Conservation (phyloP, 441 rosid species). For the Populus trichocarpa region DNA sequence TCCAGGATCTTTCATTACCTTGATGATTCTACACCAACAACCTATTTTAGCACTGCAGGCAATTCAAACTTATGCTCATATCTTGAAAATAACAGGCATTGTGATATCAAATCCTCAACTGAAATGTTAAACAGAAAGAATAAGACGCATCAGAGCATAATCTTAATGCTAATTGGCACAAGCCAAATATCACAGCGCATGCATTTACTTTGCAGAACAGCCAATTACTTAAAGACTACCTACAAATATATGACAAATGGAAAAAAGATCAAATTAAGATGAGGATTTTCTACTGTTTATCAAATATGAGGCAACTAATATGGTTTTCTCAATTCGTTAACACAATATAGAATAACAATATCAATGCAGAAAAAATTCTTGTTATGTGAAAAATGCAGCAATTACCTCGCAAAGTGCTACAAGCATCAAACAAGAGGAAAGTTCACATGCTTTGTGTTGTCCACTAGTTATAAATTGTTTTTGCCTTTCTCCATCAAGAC, state of each 20-base stretch:
- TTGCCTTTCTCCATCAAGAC: slow-evolving; percentile 73
- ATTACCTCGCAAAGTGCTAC: slow-evolving; percentile 87
- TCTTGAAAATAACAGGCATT: background rate
- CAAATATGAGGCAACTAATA: background rate
- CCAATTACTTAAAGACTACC: background rate
- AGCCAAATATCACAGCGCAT: background rate
- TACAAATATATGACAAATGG: background rate
- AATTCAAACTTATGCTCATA: background rate
- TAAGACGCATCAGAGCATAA: background rate
- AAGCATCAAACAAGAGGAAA: slow-evolving; percentile 68
- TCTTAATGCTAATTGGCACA: background rate
- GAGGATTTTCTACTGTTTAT: background rate
- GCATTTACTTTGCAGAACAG: background rate
- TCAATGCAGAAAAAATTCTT: background rate
- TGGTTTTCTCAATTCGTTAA: background rate
- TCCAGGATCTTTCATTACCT: background rate
- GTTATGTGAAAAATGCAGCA: background rate
- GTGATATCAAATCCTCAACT: background rate
- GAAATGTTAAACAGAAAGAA: background rate
- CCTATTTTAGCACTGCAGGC: background rate
- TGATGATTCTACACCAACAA: background rate
- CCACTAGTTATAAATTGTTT: slow-evolving; percentile 49
- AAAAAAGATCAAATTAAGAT: background rate
- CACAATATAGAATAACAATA: background rate
- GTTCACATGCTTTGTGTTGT: slow-evolving; percentile 54